Base-by-base conservation (phyloP, 805 yeast species). In the Saturnispora zaruensis region DNA sequence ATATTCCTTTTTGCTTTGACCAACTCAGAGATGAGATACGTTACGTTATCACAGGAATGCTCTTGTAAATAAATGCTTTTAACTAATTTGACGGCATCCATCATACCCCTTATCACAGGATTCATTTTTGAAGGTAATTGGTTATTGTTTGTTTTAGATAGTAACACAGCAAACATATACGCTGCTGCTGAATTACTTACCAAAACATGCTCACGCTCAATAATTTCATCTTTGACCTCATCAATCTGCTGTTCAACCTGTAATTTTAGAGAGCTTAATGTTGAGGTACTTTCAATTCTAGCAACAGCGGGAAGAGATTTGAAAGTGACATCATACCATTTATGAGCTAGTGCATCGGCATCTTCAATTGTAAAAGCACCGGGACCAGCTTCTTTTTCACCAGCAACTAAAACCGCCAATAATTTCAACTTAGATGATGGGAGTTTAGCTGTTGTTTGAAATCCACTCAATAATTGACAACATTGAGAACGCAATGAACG, bases 331-430 rank as follows among this genome's bases (percentile, higher is more conserved):
- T 76, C 77, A 60, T 78, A 87, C 6, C 80, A 77, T 37, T 81
- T 86, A 38, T 70, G 70, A 30, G 83, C 59, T 1, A 89, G 75
- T 54, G 78, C 77, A 50, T 84, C 84, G 1, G 96, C 97, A 53
- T 78, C 77, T 41, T 77, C 84, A 38, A 93, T 64, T 14, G 88
- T 78, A 67, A 93, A 93, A 0, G 97, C 98, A 58, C 84, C 89
- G 1, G 95, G 88, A 2, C 96, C 97, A 2, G 97, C 96, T 52
- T 87, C 95, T 1, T 80, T 73, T 62, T 93, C 98, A 33, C 99
- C 99, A 65, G 89, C 91, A 4, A 91, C 96, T 8, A 90, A 81
- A 5, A 89, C 82, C 0, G 99, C 93, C 18, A 93, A 65, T 48
- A 81, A 85, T 0, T 97, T 97, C 5, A 88, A 64, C 61, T 82